phyloP scores from a whole-genome alignment of 1,284 basidiomycete genomes.

The Irpex sp. region DNA sequence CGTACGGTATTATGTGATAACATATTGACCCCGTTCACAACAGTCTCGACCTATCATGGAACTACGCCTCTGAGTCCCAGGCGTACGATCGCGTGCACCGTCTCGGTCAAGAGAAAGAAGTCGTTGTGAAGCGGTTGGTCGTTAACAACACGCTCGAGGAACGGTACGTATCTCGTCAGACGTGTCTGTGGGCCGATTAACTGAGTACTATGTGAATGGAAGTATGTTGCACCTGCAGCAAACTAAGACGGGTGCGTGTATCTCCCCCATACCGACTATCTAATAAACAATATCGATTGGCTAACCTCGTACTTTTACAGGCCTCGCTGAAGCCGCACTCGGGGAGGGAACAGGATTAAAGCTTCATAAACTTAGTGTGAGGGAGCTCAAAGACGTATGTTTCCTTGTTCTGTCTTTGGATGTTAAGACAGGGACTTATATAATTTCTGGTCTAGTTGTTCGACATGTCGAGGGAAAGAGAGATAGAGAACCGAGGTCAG shows the following conservation, averaged over 20 bases:
- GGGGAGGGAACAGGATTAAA: constrained; percentile 70
- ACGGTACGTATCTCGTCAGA: constrained; percentile 48
- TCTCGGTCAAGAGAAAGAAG: constrained; percentile 77
- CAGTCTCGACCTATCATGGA: constrained; percentile 81
- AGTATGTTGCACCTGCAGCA: constrained; percentile 72
- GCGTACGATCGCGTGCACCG: constrained; percentile 77
- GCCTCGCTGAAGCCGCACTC: constrained; percentile 71
- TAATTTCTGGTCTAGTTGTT: constrained; percentile 9
- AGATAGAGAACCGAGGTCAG: neutral
- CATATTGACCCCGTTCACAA: neutral
- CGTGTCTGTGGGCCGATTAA: no score
- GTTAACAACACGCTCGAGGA: constrained; percentile 77
- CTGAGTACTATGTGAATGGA: no score
- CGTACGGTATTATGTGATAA: constrained; percentile 3
- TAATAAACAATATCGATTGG: no score
- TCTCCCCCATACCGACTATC: no score
- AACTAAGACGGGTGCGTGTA: constrained; percentile 56
- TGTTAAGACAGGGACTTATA: neutral
- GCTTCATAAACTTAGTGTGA: constrained; percentile 69
- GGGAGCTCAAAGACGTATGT: constrained; percentile 57
- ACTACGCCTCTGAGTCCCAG: constrained; percentile 70
- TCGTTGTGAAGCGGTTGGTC: constrained; percentile 75
- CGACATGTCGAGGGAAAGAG: constrained; percentile 14
- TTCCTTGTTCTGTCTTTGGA: neutral
- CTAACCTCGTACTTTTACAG: constrained; percentile 21